phyloP scores from a whole-genome alignment of 106 monocot species.

The Platanthera zijinensis region DNA sequence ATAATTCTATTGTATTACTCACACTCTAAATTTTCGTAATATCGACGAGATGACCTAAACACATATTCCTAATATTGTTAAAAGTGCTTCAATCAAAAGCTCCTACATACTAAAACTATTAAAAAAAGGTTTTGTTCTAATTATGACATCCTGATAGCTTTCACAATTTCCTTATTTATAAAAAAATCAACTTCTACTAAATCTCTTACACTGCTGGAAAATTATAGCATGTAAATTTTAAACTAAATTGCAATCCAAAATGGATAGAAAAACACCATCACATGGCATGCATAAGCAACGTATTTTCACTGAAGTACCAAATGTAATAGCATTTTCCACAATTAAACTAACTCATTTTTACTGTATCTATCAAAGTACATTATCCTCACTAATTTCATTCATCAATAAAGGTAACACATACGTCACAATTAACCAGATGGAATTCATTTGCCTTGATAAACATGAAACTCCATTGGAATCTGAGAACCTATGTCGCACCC shows the following conservation, averaged over 20 bases:
- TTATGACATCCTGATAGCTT: neutral
- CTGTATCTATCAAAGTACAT: neutral
- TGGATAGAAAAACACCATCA: neutral
- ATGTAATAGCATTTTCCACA: neutral
- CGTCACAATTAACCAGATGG: neutral
- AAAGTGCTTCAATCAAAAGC: no score
- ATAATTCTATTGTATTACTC: no score
- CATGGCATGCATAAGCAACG: neutral
- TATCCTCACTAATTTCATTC: neutral
- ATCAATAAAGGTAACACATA: neutral
- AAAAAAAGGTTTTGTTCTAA: neutral
- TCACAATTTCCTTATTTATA: neutral
- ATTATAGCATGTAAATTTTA: neutral
- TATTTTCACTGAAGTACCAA: neutral
- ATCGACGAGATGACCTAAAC: no score
- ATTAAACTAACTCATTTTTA: neutral
- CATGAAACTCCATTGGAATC: neutral
- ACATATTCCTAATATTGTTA: no score
- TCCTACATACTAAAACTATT: neutral
- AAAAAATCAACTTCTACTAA: neutral
- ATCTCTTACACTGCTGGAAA: neutral
- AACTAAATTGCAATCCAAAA: neutral
- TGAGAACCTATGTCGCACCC: neutral
- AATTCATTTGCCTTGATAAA: neutral
- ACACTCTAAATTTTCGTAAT: no score